A percentile compares a stretch with the other conserved stretches of the same genome.
These are phyloP conservation scores for Eragrostis tef DNA, from an alignment of 202 grass and related monocot species.

Conservation along the genomic window DNA sequence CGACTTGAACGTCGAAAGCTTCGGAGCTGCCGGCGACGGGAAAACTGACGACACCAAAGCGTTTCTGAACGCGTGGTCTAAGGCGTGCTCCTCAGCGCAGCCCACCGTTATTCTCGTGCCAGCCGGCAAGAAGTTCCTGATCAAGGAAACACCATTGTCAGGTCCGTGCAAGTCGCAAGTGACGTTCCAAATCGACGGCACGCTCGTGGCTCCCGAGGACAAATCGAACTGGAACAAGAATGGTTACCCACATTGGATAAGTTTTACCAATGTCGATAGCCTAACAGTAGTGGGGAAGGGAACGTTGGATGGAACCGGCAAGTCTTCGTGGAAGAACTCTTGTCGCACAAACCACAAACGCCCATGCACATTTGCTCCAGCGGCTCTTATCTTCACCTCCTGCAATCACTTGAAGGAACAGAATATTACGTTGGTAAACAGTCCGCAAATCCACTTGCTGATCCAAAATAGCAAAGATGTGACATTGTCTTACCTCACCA, in stretches of 20 bases:
- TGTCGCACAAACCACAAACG: not conserved
- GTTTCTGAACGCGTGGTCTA: not conserved
- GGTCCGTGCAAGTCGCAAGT: not conserved
- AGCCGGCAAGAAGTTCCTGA: not conserved
- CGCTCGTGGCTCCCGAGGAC: not conserved
- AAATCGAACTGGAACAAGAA: not conserved
- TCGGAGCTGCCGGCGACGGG: not conserved
- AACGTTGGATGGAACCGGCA: not conserved
- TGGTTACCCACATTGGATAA: not conserved
- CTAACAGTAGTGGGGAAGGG: not conserved
- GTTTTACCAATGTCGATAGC: not conserved
- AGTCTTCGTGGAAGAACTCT: not conserved
- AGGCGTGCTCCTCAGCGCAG: not conserved
- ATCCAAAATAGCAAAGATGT: not conserved
- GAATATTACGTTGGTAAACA: not conserved
- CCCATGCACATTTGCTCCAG: not conserved
- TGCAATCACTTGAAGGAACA: not conserved
- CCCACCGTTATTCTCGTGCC: not conserved
- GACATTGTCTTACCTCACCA: not conserved
- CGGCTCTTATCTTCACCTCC: not conserved
- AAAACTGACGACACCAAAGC: not conserved
- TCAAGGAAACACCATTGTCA: not conserved
- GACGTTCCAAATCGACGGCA: not conserved
- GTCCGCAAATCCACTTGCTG: not conserved
- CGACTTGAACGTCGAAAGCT: not conserved